Evolutionary conservation across 2,329 filamentous ascomycete genomes (phyloP).

Genomic region (Apiospora aurea): DNA sequence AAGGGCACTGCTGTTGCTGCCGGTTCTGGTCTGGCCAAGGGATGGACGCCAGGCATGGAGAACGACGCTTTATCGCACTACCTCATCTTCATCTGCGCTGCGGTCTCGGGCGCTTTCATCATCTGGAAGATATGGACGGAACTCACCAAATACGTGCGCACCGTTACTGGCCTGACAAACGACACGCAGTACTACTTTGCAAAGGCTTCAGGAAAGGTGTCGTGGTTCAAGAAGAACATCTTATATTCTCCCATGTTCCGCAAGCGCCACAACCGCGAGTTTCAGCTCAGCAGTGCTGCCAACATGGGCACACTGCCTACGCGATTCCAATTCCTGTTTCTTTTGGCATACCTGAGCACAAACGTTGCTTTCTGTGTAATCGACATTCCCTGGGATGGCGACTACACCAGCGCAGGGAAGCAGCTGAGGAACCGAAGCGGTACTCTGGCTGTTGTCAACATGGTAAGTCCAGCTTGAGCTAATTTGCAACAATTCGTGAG

Average conservation of each 20-base stretch:
- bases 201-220: constrained; percentile 56
- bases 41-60: constrained; percentile 46
- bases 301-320: constrained; percentile 81
- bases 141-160: constrained; percentile 73
- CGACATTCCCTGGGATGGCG: constrained; percentile 64
- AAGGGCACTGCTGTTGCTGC: background rate
- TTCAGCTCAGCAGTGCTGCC: constrained; percentile 71
- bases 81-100: constrained; percentile 68
- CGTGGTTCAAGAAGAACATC: constrained; percentile 72
- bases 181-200: constrained; percentile 83
- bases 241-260: constrained; percentile 74
- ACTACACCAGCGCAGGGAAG: constrained; percentile 51
- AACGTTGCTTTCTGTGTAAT: constrained; percentile 81
- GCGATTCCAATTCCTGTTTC: constrained; percentile 76
- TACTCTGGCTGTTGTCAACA: constrained; percentile 75
- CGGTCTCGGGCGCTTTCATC: constrained; percentile 68
- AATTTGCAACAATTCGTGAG: background rate
- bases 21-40: constrained; percentile 37
- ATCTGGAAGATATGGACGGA: constrained; percentile 70
- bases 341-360: constrained; percentile 71
- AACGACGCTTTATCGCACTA: constrained; percentile 67
- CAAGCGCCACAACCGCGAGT: constrained; percentile 79
- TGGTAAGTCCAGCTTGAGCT: constrained; percentile 56
- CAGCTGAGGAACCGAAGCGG: constrained; percentile 74
- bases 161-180: constrained; percentile 77